Evolutionary conservation across 257 asterid genomes (phyloP).

Genomic region (Solanum microdontum): DNA sequence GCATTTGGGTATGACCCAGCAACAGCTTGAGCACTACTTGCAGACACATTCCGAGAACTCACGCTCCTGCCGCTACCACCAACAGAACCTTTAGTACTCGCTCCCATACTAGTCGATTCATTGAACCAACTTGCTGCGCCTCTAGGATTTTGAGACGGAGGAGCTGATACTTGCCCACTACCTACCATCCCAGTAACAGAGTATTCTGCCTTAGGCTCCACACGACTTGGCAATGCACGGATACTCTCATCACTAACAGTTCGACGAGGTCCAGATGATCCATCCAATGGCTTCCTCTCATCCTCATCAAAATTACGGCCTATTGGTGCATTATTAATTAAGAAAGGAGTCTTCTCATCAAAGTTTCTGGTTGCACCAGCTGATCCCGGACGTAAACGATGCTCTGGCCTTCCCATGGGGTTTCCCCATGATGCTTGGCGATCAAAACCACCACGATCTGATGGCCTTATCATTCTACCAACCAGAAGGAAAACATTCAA

Average conservation of each 20-base stretch:
- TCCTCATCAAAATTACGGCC: constrained; percentile 93
- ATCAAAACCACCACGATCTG: constrained; percentile 55
- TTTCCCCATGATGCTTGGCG: constrained; percentile 65
- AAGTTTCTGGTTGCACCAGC: constrained; percentile 59
- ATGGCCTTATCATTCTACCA: constrained; percentile 54
- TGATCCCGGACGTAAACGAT: constrained; percentile 69
- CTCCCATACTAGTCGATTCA: constrained; percentile 38
- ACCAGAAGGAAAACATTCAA: not conserved
- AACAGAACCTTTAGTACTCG: constrained; percentile 22
- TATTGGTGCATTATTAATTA: constrained; percentile 34
- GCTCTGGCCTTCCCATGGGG: constrained; percentile 54
- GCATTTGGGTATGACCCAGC: constrained; percentile 62
- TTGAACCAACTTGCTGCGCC: constrained; percentile 28
- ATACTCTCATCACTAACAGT: constrained; percentile 56
- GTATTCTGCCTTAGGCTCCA: constrained; percentile 40
- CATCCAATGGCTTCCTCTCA: constrained; percentile 91
- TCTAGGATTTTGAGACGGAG: constrained; percentile 36
- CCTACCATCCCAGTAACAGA: constrained; percentile 31
- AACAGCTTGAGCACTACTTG: constrained; percentile 31
- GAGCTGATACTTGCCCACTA: constrained; percentile 30
- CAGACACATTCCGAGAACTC: constrained; percentile 34
- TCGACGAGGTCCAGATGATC: constrained; percentile 66
- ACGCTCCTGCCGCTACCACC: constrained; percentile 29
- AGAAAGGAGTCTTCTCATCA: constrained; percentile 64
- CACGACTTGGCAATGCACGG: constrained; percentile 29